phyloP scores from a whole-genome alignment of 805 yeast genomes.

The Saturnispora hagleri region DNA sequence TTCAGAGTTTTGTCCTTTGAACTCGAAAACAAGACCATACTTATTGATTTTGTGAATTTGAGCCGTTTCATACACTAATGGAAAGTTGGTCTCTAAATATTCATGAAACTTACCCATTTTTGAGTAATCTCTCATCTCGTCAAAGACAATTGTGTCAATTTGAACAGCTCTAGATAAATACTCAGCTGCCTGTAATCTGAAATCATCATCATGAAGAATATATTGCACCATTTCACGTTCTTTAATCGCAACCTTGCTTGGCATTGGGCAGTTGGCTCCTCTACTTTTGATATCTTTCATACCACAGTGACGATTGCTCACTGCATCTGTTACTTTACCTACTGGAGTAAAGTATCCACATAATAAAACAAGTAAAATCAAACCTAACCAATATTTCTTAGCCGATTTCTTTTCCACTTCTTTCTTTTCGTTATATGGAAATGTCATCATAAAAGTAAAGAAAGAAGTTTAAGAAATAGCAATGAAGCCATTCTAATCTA shows the following conservation, averaged over 20 bases:
- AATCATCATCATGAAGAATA: constrained; percentile 29
- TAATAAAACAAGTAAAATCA: neutral
- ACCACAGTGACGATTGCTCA: neutral
- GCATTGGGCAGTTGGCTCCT: constrained; percentile 19
- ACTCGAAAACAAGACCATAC: constrained; percentile 56
- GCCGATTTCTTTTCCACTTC: neutral
- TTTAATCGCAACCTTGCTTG: constrained; percentile 15
- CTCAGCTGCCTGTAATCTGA: constrained; percentile 29
- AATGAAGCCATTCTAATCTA: neutral
- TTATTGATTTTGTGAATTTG: constrained; percentile 48
- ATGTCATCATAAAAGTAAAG: neutral
- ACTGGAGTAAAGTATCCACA: neutral
- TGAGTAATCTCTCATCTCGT: constrained; percentile 14
- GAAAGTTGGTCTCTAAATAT: constrained; percentile 11
- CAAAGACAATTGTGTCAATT: constrained; percentile 40
- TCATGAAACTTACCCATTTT: constrained; percentile 19
- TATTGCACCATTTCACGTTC: constrained; percentile 13
- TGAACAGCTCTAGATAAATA: constrained; percentile 42
- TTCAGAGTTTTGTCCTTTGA: constrained; percentile 43
- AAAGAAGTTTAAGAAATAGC: neutral
- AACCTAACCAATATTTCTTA: neutral
- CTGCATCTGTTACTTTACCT: constrained; percentile 17
- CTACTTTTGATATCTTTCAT: neutral
- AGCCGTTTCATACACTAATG: constrained; percentile 32
- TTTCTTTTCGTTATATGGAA: neutral